Base-by-base conservation (phyloP, 495 filamentous ascomycete genomes). In the Xylaria longipes region DNA sequence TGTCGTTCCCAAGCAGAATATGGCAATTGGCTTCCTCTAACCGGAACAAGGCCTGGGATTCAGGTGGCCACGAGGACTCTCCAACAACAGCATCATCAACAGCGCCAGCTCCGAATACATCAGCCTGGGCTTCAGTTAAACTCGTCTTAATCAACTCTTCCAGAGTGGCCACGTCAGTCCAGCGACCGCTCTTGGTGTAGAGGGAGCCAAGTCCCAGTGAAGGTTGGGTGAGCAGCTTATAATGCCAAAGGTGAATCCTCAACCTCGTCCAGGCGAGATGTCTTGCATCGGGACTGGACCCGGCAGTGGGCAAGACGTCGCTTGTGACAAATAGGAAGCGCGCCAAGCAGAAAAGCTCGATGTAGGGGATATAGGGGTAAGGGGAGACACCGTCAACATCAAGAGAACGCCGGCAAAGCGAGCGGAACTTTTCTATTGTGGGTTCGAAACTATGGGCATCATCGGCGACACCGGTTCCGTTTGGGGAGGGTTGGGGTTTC, bases 1-100 rank as follows among this genome's bases (percentile, higher is more conserved):
- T 83, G 77, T 98, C 95, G 37, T 92, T 87, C 0, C 94, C 93
- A 70, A 97, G 91, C 78, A 97, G 88, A n/a, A 92, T 93, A 77
- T 95, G 87, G 45, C 97, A 90, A 3, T 91, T 89, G 3, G 93
- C 94, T 71, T 92, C 87, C 79, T 98, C 97, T 2, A 98, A 79
- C 43, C 95, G 75, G 70, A 92, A 94, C 67, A 88, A 84, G 1
- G 90, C 88, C 70, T 84, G 83, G 39, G 86, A 85, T 31, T 85
- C 79, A 2, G 74, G 45, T 33, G 79, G 71, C 74, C 80, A 79
- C 7, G 72, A 75, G 5, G 74, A 73, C 12, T 77, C 77, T 45
- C 27, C 65, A 12, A 45, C 65, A 12, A 45, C 37, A 17, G 33
- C 41, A 41, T 67, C 54, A 35, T 81, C 81, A 17, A 92, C 70